Evolutionary conservation across 257 asterid genomes (phyloP).

Genomic region (Solanum tarijense): DNA sequence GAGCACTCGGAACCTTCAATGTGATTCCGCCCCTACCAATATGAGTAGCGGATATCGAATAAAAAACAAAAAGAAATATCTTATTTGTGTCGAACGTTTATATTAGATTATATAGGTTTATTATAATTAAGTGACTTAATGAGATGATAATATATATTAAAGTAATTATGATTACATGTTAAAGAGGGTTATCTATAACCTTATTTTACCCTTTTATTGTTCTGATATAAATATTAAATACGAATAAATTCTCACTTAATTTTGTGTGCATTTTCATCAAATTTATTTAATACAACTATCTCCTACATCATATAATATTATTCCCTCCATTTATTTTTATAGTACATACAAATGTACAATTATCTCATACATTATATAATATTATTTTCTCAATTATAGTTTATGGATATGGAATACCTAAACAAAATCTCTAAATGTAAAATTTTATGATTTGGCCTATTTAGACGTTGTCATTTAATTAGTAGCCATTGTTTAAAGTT

Average conservation of each 20-base stretch:
- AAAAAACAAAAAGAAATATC: no score
- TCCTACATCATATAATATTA: neutral
- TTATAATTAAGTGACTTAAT: neutral
- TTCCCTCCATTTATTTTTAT: neutral
- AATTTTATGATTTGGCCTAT: neutral
- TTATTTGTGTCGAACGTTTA: no score
- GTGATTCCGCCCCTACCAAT: rapidly evolving
- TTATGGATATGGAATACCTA: neutral
- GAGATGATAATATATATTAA: neutral
- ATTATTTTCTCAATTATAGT: neutral
- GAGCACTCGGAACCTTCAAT: no score
- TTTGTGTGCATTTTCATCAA: neutral
- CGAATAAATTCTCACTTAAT: neutral
- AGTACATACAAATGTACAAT: neutral
- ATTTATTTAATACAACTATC: neutral
- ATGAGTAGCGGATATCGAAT: no score
- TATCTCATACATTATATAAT: neutral
- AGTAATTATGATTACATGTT: neutral
- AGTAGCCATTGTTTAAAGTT: neutral
- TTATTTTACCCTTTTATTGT: neutral
- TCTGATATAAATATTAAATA: neutral
- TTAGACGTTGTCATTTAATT: neutral
- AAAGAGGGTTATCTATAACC: neutral
- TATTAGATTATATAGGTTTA: neutral
- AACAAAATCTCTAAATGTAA: neutral